Evolutionary conservation across 2,329 filamentous ascomycete species (phyloP).

Genomic region (Aureobasidium sp.): DNA sequence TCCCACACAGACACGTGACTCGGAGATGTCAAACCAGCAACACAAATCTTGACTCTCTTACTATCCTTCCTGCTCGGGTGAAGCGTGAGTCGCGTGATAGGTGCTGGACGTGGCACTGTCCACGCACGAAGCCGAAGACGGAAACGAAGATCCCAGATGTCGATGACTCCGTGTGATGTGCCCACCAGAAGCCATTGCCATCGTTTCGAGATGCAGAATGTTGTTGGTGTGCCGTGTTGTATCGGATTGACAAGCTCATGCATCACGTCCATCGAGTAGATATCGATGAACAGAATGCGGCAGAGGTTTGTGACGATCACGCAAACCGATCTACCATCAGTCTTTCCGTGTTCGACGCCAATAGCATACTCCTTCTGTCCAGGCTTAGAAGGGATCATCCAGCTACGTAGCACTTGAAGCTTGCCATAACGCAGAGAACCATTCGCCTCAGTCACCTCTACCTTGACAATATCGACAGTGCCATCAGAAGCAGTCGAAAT

Average conservation of each 20-base stretch:
- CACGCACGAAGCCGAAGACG: conserved; percentile 77
- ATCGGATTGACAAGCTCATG: conserved; percentile 80
- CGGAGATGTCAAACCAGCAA: conserved; percentile 76
- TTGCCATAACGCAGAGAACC: conserved; percentile 61
- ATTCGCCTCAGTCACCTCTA: conserved; percentile 55
- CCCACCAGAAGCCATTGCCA: conserved; percentile 87
- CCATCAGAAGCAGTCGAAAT: conserved; percentile 85
- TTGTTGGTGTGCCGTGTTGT: conserved; percentile 84
- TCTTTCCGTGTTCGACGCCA: conserved; percentile 87
- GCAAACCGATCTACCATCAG: conserved; percentile 72
- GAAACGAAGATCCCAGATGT: conserved; percentile 97
- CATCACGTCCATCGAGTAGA: conserved; percentile 75
- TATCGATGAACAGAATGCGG: conserved; percentile 72
- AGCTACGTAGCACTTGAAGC: conserved; percentile 66
- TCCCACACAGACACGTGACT: conserved; percentile 96
- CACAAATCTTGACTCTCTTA: conserved; percentile 75
- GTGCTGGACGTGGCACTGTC: conserved; percentile 72
- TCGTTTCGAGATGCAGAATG: conserved; percentile 78
- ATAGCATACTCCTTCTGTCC: conserved; percentile 59
- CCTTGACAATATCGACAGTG: conserved; percentile 79
- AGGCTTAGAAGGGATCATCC: conserved; percentile 49
- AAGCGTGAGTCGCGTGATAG: conserved; percentile 70
- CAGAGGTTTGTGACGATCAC: conserved; percentile 81
- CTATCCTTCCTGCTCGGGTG: conserved; percentile 53
- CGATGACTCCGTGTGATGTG: conserved; percentile 84